Conservation (phyloP, 208 protist species). For the Vickermania ingenoplastis region DNA sequence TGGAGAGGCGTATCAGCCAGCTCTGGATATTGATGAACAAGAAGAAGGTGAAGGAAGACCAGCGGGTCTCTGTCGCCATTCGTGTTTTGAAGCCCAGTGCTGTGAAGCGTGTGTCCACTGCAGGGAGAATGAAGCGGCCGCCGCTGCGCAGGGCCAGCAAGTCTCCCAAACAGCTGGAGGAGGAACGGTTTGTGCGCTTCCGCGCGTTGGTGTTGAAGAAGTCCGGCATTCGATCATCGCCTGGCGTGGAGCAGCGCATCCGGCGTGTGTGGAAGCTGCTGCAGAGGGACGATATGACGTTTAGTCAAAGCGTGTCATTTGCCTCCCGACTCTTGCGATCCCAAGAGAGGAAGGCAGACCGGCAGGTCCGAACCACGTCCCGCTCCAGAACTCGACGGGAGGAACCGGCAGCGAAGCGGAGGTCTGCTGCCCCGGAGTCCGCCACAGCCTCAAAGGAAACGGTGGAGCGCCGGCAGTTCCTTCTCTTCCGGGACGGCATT, state of each 20-base stretch:
- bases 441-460: too few species aligned
- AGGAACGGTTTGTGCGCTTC: slow-evolving; percentile 17
- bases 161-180: not conserved
- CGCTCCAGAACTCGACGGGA: too few species aligned
- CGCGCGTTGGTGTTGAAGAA: slow-evolving; percentile 10
- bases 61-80: not conserved
- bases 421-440: not conserved
- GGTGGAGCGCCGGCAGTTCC: too few species aligned
- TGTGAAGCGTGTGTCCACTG: not conserved
- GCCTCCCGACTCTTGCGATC: not conserved
- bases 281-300: not conserved
- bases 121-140: too few species aligned
- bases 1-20: not conserved
- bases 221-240: slow-evolving; percentile 8
- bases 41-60: not conserved
- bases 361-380: too few species aligned
- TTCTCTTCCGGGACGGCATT: too few species aligned
- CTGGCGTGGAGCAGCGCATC: not conserved
- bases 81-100: not conserved
- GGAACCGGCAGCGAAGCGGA: too few species aligned
- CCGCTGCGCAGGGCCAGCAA: not conserved
- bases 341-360: not conserved
- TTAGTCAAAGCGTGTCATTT: not conserved
- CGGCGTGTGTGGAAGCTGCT: not conserved
- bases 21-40: not conserved